These are phyloP conservation scores for Leccinum ochraceum DNA, from an alignment of 768 basidiomycete species.

Conservation along the genomic window DNA sequence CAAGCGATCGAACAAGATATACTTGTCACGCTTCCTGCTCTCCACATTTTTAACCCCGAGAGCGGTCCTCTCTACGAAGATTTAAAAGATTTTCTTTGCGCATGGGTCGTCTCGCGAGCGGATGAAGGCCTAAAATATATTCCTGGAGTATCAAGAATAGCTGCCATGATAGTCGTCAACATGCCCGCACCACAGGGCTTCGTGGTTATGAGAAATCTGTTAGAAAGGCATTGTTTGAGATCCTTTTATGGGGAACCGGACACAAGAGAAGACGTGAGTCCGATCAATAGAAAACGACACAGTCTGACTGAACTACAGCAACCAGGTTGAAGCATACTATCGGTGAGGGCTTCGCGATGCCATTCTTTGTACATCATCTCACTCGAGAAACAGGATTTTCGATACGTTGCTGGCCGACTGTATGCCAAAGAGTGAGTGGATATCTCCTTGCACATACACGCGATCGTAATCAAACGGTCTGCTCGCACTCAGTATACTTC, in stretches of 20 bases:
- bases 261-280: constrained; percentile 76
- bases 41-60: constrained; percentile 79
- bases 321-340: constrained; percentile 87
- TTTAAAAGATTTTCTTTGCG: constrained; percentile 79
- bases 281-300: constrained; percentile 15
- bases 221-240: constrained; percentile 82
- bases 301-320: constrained; percentile 28
- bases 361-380: constrained; percentile 8
- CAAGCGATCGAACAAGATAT: constrained; percentile 75
- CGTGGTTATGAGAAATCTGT: constrained; percentile 78
- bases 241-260: constrained; percentile 78
- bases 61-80: constrained; percentile 81
- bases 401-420: constrained; percentile 89
- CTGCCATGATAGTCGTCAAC: constrained; percentile 85
- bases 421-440: constrained; percentile 83
- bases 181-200: constrained; percentile 78
- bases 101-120: constrained; percentile 85
- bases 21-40: constrained; percentile 65
- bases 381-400: constrained; percentile 63
- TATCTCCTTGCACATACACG: neutral
- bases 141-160: constrained; percentile 67
- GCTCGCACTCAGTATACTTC: constrained; percentile 67
- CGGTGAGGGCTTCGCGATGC: constrained; percentile 46
- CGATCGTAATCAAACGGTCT: neutral
- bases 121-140: constrained; percentile 83